A percentile compares a stretch with the other conserved stretches of the same genome.
Evolutionary conservation across 2,329 filamentous ascomycete genomes (phyloP).

Genomic region (Plenodomus biglobosus): DNA sequence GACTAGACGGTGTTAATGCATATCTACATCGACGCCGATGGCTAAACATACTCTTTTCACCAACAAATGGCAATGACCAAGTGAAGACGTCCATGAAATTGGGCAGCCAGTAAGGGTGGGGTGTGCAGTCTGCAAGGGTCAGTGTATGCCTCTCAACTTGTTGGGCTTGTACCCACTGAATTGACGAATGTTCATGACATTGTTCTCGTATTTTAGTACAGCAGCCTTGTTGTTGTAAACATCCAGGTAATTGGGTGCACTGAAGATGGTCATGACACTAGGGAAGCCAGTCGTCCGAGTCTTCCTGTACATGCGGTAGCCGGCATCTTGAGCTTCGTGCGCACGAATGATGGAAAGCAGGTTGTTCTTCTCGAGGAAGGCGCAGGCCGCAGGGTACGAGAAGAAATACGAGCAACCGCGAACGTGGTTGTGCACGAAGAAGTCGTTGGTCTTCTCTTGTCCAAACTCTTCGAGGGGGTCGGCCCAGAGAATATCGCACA

Average conservation of each 20-base stretch:
- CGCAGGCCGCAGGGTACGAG: constrained; percentile 94
- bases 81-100: constrained; percentile 99
- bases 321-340: constrained; percentile 97
- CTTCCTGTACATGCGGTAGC: constrained; percentile 99
- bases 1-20: constrained; percentile 49
- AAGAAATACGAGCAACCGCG: constrained; percentile 99
- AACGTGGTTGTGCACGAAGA: constrained; percentile 97
- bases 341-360: constrained; percentile 94
- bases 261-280: constrained; percentile 99
- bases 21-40: neutral
- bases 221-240: constrained; percentile 99
- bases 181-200: constrained; percentile 99
- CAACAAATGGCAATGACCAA: constrained; percentile 98
- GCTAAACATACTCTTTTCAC: constrained; percentile 69
- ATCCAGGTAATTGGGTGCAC: constrained; percentile 96
- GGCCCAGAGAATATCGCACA: constrained; percentile 99
- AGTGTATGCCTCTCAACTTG: constrained; percentile 6
- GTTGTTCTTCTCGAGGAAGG: constrained; percentile 99
- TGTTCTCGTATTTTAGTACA: constrained; percentile 98
- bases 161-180: constrained; percentile 60
- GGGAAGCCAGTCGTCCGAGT: constrained; percentile 97
- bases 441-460: constrained; percentile 97
- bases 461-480: constrained; percentile 98
- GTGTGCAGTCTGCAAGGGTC: constrained; percentile 71
- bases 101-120: constrained; percentile 97